Percentiles rank a stretch among this genome's conserved stretches.
phyloP scores from a whole-genome alignment of 75 land plant species.

The Cupressus sempervirens region DNA sequence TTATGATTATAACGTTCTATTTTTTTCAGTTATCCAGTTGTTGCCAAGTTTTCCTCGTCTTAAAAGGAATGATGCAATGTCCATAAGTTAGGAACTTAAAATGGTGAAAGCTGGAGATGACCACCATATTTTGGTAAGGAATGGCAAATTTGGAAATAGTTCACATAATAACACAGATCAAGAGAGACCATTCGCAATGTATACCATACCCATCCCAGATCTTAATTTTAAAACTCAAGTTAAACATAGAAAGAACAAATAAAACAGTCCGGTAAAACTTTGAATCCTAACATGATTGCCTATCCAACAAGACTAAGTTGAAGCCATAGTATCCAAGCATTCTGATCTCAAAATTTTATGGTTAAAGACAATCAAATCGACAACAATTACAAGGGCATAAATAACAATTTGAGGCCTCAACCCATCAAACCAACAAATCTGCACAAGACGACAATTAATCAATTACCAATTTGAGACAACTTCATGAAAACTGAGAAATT shows the following conservation, averaged over 20 bases:
- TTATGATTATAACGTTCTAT: too few species aligned
- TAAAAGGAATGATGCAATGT: too few species aligned
- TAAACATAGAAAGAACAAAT: neutral
- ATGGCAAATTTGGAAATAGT: too few species aligned
- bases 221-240: neutral
- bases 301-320: neutral
- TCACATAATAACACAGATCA: too few species aligned
- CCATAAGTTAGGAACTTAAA: neutral
- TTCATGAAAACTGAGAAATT: neutral
- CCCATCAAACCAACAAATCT: constrained; percentile 2
- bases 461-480: neutral
- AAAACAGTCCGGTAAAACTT: neutral
- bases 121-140: neutral
- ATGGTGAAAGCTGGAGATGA: neutral
- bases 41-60: too few species aligned
- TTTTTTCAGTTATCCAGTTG: too few species aligned
- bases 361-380: neutral
- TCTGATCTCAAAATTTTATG: neutral
- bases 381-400: neutral
- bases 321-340: neutral
- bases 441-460: neutral
- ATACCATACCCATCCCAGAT: neutral
- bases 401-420: neutral
- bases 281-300: neutral
- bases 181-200: neutral